Conservation (phyloP, 2,329 filamentous ascomycete genomes). For the Tolypocladium pustulatum region DNA sequence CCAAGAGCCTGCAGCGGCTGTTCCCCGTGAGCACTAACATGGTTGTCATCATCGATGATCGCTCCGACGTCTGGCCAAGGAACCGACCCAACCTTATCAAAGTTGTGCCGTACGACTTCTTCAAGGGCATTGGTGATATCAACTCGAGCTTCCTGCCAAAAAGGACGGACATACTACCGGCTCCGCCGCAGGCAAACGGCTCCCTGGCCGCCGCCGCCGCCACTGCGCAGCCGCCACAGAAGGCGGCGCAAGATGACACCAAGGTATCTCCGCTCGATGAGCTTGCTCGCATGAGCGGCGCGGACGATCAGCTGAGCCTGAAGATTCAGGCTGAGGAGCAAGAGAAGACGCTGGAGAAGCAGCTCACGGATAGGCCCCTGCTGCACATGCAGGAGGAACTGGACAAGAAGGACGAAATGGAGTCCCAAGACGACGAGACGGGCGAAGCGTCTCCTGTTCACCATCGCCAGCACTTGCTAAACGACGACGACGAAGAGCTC, state of each 20-base stretch:
- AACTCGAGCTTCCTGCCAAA: constrained; percentile 96
- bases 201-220: constrained; percentile 12
- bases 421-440: constrained; percentile 14
- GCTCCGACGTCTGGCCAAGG: constrained; percentile 86
- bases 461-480: constrained; percentile 63
- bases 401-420: constrained; percentile 59
- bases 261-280: constrained; percentile 53
- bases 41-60: constrained; percentile 98
- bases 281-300: constrained; percentile 64
- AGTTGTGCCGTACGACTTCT: constrained; percentile 93
- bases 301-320: constrained; percentile 56
- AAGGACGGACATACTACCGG: constrained; percentile 42
- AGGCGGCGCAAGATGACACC: constrained; percentile 31
- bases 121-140: constrained; percentile 95
- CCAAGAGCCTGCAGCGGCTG: constrained; percentile 80
- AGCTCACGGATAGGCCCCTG: constrained; percentile 79
- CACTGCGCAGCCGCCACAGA: constrained; percentile 31
- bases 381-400: constrained; percentile 87
- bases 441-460: constrained; percentile 21
- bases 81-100: constrained; percentile 92
- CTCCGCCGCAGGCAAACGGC: constrained; percentile 13
- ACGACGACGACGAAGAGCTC: constrained; percentile 81
- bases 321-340: constrained; percentile 76
- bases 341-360: constrained; percentile 76
- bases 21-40: constrained; percentile 98